Percentiles rank a stretch among this genome's conserved stretches.
phyloP scores from a whole-genome alignment of 495 filamentous ascomycete species.

The Annulohypoxylon bovei region DNA sequence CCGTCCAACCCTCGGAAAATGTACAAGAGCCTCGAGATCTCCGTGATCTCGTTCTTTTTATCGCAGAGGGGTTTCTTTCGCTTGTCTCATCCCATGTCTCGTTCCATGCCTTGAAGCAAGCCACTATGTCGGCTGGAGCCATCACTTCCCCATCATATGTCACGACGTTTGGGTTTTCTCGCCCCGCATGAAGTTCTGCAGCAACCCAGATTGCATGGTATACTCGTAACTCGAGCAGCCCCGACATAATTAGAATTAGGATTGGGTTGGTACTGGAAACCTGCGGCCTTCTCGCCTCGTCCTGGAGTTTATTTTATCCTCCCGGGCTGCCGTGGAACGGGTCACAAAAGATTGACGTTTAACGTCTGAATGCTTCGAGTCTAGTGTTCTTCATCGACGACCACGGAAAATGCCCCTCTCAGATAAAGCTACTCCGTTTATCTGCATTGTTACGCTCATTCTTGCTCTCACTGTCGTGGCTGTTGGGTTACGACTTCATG shows the following conservation, averaged over 20 bases:
- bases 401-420: conserved; percentile 20
- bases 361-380: not conserved
- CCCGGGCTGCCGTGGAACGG: not conserved
- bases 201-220: conserved; percentile 2
- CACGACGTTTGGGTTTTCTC: conserved; percentile 1
- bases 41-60: not conserved
- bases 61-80: not conserved
- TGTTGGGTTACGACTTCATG: conserved; percentile 25
- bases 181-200: not conserved
- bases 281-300: not conserved
- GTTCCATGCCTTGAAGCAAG: not conserved
- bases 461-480: conserved; percentile 14
- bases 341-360: not conserved
- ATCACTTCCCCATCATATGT: not conserved
- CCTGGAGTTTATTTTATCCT: conserved; percentile 2
- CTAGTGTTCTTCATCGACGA: not conserved
- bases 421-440: not conserved
- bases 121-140: not conserved
- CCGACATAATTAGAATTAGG: conserved; percentile 15
- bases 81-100: conserved; percentile 8
- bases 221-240: not conserved
- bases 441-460: conserved; percentile 23
- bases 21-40: conserved; percentile 8
- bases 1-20: not conserved
- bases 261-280: not conserved